A percentile compares a stretch with the other conserved stretches of the same genome.
phyloP scores from a whole-genome alignment of 208 protist genomes.

The Entamoeba invadens region DNA sequence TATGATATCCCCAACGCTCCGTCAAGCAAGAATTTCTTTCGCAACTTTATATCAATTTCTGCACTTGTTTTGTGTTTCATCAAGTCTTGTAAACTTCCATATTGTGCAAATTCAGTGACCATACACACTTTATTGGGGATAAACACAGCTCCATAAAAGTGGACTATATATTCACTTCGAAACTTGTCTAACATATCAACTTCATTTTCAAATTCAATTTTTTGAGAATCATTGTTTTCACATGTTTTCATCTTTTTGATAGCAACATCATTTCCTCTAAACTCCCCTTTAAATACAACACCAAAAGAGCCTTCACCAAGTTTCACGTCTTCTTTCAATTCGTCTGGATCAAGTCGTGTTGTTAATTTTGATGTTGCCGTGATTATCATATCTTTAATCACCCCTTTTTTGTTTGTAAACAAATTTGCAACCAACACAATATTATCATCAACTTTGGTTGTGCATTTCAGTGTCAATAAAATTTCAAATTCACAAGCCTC shows the following conservation, averaged over 20 bases:
- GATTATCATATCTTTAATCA: not conserved
- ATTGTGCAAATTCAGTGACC: conserved; percentile 41
- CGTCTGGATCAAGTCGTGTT: not conserved
- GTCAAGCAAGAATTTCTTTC: not conserved
- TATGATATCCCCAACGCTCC: not conserved
- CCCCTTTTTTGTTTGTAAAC: not conserved
- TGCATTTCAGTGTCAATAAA: not conserved
- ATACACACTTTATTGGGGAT: conserved; percentile 32
- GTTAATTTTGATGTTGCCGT: not conserved
- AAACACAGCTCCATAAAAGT: conserved; percentile 44
- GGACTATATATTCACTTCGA: conserved; percentile 40
- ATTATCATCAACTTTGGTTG: not conserved
- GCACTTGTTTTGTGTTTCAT: not conserved
- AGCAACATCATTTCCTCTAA: conserved; percentile 28
- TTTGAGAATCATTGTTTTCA: too few species aligned
- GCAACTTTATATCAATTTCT: not conserved
- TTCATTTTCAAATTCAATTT: conserved; percentile 37
- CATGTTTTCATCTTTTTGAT: conserved; percentile 21
- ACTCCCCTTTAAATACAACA: not conserved
- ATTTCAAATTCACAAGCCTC: not conserved
- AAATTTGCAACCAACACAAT: not conserved
- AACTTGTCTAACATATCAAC: conserved; percentile 26
- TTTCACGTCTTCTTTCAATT: not conserved
- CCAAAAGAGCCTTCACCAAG: conserved; percentile 23
- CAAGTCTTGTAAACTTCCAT: conserved; percentile 19